phyloP scores from a whole-genome alignment of 192 early-diverging fungal genomes.

The Coemansia javaensis region DNA sequence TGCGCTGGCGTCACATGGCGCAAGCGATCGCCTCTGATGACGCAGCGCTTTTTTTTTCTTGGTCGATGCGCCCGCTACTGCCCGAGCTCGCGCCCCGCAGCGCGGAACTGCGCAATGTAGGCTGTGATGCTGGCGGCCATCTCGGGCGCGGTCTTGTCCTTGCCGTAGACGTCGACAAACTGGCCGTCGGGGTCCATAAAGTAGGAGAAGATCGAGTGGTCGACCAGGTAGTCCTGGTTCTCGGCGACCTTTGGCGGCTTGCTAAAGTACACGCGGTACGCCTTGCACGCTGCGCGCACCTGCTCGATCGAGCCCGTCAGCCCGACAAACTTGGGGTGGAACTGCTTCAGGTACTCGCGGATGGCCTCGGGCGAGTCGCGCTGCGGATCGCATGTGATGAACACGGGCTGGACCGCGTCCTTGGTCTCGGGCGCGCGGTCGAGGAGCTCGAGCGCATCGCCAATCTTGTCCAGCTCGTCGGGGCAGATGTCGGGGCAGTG shows the following conservation, averaged over 20 bases:
- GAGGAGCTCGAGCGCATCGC: constrained; percentile 69
- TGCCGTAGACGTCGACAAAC: constrained; percentile 89
- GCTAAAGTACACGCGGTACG: constrained; percentile 92
- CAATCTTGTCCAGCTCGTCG: constrained; percentile 98
- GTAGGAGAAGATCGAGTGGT: constrained; percentile 99
- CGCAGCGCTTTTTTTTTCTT: constrained; percentile 1
- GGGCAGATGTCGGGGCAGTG: constrained; percentile 99
- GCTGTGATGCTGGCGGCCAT: constrained; percentile 39
- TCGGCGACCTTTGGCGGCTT: constrained; percentile 75
- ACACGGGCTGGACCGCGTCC: constrained; percentile 73
- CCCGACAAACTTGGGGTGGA: constrained; percentile 91
- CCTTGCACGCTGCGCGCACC: constrained; percentile 77
- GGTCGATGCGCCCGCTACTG: neutral
- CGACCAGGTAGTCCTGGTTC: constrained; percentile 92
- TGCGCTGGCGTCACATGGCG: neutral
- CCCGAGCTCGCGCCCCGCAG: constrained; percentile 3
- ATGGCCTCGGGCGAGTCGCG: constrained; percentile 83
- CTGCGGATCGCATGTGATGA: constrained; percentile 96
- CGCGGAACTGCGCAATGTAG: neutral
- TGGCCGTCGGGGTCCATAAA: constrained; percentile 86
- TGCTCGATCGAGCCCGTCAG: constrained; percentile 84
- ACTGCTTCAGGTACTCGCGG: constrained; percentile 73
- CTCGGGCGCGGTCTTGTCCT: constrained; percentile 51
- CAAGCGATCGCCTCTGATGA: too few species aligned
- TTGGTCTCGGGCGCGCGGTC: constrained; percentile 49